Evolutionary conservation across 495 filamentous ascomycete species (phyloP).

Genomic region (Penicillium mononematosum): DNA sequence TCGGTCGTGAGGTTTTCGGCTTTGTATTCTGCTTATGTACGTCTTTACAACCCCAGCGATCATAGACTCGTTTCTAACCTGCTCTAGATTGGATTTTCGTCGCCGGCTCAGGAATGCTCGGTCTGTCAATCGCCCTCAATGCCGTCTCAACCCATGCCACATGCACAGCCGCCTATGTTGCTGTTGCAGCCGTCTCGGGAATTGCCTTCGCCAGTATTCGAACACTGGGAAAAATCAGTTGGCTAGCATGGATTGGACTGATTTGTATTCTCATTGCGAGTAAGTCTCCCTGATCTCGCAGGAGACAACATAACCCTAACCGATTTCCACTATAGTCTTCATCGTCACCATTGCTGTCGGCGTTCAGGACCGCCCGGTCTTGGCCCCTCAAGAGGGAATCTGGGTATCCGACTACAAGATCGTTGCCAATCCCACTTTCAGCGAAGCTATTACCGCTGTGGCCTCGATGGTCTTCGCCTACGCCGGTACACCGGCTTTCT

Average conservation of each 20-base stretch:
- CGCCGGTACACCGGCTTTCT: conserved; percentile 62
- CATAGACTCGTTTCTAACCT: conserved; percentile 48
- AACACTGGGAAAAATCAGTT: conserved; percentile 40
- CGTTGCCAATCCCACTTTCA: conserved; percentile 29
- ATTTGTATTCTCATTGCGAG: conserved; percentile 37
- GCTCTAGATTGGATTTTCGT: conserved; percentile 52
- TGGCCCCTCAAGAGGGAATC: conserved; percentile 30
- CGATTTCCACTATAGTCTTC: conserved; percentile 51
- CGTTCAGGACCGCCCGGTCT: conserved; percentile 43
- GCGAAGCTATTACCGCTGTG: conserved; percentile 54
- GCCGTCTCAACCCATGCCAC: conserved; percentile 59
- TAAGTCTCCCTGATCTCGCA: conserved; percentile 27
- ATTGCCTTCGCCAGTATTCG: conserved; percentile 36
- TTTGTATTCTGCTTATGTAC: conserved; percentile 49
- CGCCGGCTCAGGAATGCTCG: conserved; percentile 53
- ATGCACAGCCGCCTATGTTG: conserved; percentile 56
- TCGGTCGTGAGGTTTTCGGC: conserved; percentile 60
- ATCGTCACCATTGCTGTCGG: conserved; percentile 69
- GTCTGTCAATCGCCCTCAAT: conserved; percentile 69
- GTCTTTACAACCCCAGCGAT: conserved; percentile 10
- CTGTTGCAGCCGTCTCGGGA: conserved; percentile 34
- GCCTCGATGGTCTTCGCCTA: conserved; percentile 69
- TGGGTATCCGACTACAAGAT: conserved; percentile 38
- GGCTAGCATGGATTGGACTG: conserved; percentile 42
- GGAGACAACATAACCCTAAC: not conserved